Percentiles rank a stretch among this genome's conserved stretches.
phyloP scores from a whole-genome alignment of 768 basidiomycete species.

The Rhodotorula toruloides region DNA sequence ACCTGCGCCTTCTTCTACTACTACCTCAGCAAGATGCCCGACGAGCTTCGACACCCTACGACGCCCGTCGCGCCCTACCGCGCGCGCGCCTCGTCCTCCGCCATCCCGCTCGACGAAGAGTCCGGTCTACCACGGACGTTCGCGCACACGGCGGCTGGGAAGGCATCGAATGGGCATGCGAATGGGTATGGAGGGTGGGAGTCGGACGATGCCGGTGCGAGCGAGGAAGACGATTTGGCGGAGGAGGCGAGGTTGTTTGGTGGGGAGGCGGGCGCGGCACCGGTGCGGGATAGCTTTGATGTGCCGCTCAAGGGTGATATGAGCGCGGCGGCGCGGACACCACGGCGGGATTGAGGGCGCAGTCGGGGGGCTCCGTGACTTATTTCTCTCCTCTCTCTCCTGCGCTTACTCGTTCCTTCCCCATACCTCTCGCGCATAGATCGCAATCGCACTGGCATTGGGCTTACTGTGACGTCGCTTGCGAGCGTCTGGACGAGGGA shows the following conservation, averaged over 20 bases:
- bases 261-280: background rate
- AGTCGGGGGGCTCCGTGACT: too few species aligned
- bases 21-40: constrained; percentile 37
- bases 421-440: too few species aligned
- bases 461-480: too few species aligned
- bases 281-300: constrained; percentile 19
- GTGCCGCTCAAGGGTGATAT: constrained; percentile 16
- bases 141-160: constrained; percentile 14
- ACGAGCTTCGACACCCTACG: constrained; percentile 29
- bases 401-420: too few species aligned
- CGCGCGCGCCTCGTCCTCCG: background rate
- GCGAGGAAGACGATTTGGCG: constrained; percentile 10
- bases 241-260: background rate
- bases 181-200: constrained; percentile 36
- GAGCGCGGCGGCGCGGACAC: background rate
- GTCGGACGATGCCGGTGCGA: constrained; percentile 10
- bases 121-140: constrained; percentile 17
- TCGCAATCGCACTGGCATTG: too few species aligned
- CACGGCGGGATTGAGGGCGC: background rate
- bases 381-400: too few species aligned
- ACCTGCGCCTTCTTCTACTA: constrained; percentile 72
- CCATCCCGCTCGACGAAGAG: constrained; percentile 33
- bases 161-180: constrained; percentile 15
- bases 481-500: too few species aligned
- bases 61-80: constrained; percentile 8